Evolutionary conservation across 345 rosid genomes (phyloP).

Genomic region (Mercurialis annua): DNA sequence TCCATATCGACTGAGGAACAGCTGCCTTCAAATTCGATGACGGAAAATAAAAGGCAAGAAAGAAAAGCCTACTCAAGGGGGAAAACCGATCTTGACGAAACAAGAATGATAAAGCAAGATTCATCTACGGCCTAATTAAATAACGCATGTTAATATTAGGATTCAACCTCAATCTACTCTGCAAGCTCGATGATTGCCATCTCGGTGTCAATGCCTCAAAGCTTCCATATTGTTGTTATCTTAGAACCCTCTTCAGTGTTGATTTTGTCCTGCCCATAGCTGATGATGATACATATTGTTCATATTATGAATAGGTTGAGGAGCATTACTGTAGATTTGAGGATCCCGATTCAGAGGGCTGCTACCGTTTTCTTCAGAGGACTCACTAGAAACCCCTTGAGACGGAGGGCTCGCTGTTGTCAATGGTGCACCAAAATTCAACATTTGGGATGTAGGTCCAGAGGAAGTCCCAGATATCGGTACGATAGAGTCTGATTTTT

Average conservation of each 20-base stretch:
- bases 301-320: constrained; percentile 48
- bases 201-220: constrained; percentile 10
- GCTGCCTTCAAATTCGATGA: background rate
- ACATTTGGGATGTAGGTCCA: constrained; percentile 42
- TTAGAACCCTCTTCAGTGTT: constrained; percentile 10
- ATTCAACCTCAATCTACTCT: constrained; percentile 15
- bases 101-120: background rate
- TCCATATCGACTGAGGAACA: background rate
- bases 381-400: constrained; percentile 69
- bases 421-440: constrained; percentile 55
- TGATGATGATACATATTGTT: constrained; percentile 55
- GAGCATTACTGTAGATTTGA: constrained; percentile 36
- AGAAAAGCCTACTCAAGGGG: constrained; percentile 4
- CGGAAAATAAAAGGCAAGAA: background rate
- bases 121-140: constrained; percentile 4
- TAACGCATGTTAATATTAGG: constrained; percentile 21
- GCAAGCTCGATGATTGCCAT: constrained; percentile 5
- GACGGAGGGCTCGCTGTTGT: constrained; percentile 55
- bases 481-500: constrained; percentile 39
- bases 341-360: constrained; percentile 46
- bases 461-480: constrained; percentile 57
- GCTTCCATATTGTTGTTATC: background rate
- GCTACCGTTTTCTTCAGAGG: constrained; percentile 68
- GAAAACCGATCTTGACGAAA: background rate
- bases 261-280: constrained; percentile 37